Percentiles rank a stretch among this genome's conserved stretches.
phyloP scores from a whole-genome alignment of 148 eudicot species.

The Dysphania ambrosioides region DNA sequence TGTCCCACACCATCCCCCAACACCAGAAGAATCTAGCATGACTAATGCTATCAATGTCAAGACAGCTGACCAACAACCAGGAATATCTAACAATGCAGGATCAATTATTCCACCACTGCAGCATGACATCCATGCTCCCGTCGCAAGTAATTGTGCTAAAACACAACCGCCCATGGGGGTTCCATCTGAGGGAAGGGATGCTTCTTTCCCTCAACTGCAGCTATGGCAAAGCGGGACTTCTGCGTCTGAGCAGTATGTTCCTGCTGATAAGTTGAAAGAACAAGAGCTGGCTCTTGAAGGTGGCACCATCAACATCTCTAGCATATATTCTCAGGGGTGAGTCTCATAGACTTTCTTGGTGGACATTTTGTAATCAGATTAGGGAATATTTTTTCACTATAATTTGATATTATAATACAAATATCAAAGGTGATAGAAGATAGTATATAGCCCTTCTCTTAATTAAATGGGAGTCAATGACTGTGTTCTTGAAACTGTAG shows the following conservation, averaged over 20 bases:
- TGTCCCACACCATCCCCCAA: slow-evolving; percentile 37
- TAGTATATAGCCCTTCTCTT: not conserved
- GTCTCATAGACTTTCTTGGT: slow-evolving; percentile 22
- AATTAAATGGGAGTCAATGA: not conserved
- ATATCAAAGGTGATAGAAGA: not conserved
- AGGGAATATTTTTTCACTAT: not conserved
- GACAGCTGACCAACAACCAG: slow-evolving; percentile 41
- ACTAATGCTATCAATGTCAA: slow-evolving; percentile 36
- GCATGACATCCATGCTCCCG: slow-evolving; percentile 43
- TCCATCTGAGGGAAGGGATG: slow-evolving; percentile 36
- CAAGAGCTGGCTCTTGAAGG: slow-evolving; percentile 67
- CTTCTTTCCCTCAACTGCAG: slow-evolving; percentile 48
- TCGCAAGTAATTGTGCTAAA: slow-evolving; percentile 31
- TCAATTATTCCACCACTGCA: slow-evolving; percentile 35
- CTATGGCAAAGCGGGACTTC: slow-evolving; percentile 44
- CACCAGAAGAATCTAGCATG: slow-evolving; percentile 36
- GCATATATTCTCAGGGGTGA: slow-evolving; percentile 82
- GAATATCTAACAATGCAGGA: slow-evolving; percentile 32
- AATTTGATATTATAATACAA: too few species aligned
- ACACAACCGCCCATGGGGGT: slow-evolving; percentile 36
- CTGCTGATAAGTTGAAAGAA: slow-evolving; percentile 48
- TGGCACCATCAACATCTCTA: slow-evolving; percentile 87
- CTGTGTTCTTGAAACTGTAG: not conserved
- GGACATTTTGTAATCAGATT: not conserved
- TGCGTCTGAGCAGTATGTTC: slow-evolving; percentile 31